Evolutionary conservation across 441 rosid genomes (phyloP).

Genomic region (Mallotus repandus): DNA sequence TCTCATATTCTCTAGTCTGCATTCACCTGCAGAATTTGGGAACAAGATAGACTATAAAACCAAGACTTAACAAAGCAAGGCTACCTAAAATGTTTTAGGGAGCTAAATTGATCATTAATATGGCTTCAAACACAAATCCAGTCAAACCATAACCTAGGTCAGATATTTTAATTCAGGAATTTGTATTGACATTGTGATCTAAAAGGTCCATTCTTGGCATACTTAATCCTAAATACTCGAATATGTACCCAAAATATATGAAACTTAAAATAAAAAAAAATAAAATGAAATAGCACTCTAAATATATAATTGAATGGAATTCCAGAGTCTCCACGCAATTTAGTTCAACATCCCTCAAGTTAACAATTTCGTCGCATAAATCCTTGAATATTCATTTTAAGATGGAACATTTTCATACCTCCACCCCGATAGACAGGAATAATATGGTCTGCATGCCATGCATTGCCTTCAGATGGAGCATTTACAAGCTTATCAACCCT

Average conservation of each 20-base stretch:
- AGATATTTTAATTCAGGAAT: no score
- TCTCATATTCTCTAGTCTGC: slow-evolving; percentile 94
- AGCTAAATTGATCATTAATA: no score
- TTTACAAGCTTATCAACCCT: slow-evolving; percentile 78
- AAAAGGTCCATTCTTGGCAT: no score
- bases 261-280: no score
- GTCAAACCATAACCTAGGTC: no score
- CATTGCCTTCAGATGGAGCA: slow-evolving; percentile 84
- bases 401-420: slow-evolving; percentile 44
- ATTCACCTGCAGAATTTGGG: slow-evolving; percentile 60
- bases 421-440: slow-evolving; percentile 92
- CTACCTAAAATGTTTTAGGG: not conserved
- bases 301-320: no score
- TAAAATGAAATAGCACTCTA: no score
- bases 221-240: no score
- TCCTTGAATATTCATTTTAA: not conserved
- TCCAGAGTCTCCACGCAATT: not conserved
- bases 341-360: not conserved
- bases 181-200: no score
- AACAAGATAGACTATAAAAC: slow-evolving; percentile 9
- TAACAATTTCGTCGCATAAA: not conserved
- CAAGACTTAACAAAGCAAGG: slow-evolving; percentile 12
- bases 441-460: slow-evolving; percentile 97
- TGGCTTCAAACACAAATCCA: no score
- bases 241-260: no score